Evolutionary conservation across 352 stramenopile species (phyloP).

Genomic region (Pythium aristosporum): DNA sequence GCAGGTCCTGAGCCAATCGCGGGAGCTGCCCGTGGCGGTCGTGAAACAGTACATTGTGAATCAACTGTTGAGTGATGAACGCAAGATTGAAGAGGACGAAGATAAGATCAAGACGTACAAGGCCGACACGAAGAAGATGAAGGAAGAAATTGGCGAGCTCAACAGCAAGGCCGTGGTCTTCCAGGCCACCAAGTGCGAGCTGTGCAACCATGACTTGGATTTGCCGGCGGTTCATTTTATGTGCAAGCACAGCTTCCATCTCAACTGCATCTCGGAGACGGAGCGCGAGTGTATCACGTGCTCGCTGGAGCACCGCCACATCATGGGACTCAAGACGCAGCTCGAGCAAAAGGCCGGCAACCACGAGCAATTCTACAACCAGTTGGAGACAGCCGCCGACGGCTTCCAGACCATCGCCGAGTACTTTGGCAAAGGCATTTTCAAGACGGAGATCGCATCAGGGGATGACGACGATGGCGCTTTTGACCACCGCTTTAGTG

Average conservation of each 20-base stretch:
- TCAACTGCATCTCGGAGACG: constrained; percentile 89
- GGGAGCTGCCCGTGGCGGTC: constrained; percentile 76
- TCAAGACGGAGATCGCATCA: constrained; percentile 75
- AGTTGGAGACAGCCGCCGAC: constrained; percentile 86
- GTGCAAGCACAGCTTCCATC: constrained; percentile 90
- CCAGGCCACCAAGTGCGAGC: constrained; percentile 88
- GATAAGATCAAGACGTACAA: constrained; percentile 89
- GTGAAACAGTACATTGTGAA: constrained; percentile 87
- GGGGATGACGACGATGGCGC: constrained; percentile 59
- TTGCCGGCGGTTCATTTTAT: constrained; percentile 91
- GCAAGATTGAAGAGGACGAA: constrained; percentile 82
- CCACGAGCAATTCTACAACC: constrained; percentile 93
- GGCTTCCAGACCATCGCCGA: constrained; percentile 89
- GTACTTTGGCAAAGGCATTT: constrained; percentile 93
- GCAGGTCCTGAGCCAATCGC: constrained; percentile 81
- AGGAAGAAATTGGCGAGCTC: constrained; percentile 82
- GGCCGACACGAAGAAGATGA: constrained; percentile 88
- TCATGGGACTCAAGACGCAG: constrained; percentile 84
- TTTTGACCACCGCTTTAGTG: constrained; percentile 81
- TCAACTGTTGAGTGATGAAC: constrained; percentile 75
- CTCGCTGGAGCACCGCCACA: constrained; percentile 83
- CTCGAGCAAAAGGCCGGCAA: constrained; percentile 87
- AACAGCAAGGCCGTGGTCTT: constrained; percentile 88
- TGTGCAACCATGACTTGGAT: constrained; percentile 89
- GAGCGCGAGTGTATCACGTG: constrained; percentile 89